Evolutionary conservation across 768 basidiomycete genomes (phyloP).

Genomic region (Leccinum longicurvipes): DNA sequence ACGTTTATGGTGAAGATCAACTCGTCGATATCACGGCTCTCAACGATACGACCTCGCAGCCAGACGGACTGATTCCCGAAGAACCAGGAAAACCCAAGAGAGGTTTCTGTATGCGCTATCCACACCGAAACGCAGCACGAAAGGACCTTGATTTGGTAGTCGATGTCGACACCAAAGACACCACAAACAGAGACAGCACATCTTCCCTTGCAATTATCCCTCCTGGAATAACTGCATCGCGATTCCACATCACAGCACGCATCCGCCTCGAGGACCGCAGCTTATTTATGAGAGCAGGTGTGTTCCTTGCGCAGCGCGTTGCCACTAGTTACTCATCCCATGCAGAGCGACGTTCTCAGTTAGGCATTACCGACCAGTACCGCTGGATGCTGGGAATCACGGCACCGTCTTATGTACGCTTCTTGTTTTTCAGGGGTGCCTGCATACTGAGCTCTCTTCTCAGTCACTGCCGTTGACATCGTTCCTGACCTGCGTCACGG

Average conservation of each 20-base stretch:
- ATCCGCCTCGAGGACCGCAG: constrained; percentile 43
- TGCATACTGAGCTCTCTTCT: background rate
- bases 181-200: background rate
- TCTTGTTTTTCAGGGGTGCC: background rate
- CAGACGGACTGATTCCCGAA: background rate
- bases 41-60: constrained; percentile 2
- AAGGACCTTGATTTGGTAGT: constrained; percentile 32
- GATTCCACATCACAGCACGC: constrained; percentile 48
- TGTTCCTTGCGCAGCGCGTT: constrained; percentile 2
- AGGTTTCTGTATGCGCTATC: constrained; percentile 38
- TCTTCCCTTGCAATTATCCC: constrained; percentile 4
- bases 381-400: constrained; percentile 45
- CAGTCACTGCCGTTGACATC: constrained; percentile 30
- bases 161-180: constrained; percentile 2
- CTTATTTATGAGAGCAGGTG: constrained; percentile 41
- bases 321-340: constrained; percentile 5
- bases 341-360: constrained; percentile 33
- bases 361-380: constrained; percentile 35
- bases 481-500: constrained; percentile 36
- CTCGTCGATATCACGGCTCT: constrained; percentile 32
- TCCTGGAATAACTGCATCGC: constrained; percentile 24
- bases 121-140: constrained; percentile 42
- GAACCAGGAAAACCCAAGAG: constrained; percentile 2
- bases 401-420: constrained; percentile 47
- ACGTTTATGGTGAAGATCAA: constrained; percentile 33